phyloP scores from a whole-genome alignment of 495 filamentous ascomycete genomes.

The Penicillium silybi region DNA sequence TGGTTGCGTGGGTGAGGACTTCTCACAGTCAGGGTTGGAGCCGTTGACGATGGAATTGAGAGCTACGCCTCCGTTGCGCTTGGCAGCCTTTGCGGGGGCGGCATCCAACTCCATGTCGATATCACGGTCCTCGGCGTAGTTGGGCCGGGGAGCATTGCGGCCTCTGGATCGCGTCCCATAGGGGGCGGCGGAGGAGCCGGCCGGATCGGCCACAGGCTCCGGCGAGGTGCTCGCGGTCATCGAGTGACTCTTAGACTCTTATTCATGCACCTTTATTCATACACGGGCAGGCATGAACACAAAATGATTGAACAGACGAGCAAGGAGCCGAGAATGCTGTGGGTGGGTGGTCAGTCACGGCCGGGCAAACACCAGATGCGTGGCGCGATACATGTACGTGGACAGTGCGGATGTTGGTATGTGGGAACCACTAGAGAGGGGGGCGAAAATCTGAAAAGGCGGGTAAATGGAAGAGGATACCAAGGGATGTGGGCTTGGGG shows the following conservation, averaged over 20 bases:
- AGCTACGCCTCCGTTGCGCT: constrained; percentile 35
- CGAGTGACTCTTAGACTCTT: constrained; percentile 40
- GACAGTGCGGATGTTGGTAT: constrained; percentile 15
- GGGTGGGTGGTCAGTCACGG: constrained; percentile 8
- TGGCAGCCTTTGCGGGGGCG: constrained; percentile 44
- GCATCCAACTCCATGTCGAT: constrained; percentile 76
- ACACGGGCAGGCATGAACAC: constrained; percentile 18
- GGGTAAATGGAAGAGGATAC: constrained; percentile 8
- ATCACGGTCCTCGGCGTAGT: constrained; percentile 97
- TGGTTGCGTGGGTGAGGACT: constrained; percentile 34
- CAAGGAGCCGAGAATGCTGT: constrained; percentile 8
- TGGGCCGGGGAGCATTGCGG: constrained; percentile 76
- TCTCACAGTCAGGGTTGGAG: constrained; percentile 40
- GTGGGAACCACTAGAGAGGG: constrained; percentile 17
- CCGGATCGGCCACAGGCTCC: constrained; percentile 38
- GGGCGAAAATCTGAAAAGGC: constrained; percentile 28
- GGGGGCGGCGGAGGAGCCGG: constrained; percentile 51
- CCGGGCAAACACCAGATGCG: constrained; percentile 10
- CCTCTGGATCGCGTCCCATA: constrained; percentile 97
- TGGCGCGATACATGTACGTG: constrained; percentile 24
- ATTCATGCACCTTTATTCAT: constrained; percentile 39
- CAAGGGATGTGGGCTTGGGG: neutral
- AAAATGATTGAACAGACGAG: neutral
- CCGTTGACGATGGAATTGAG: constrained; percentile 29
- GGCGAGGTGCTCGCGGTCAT: constrained; percentile 51